Evolutionary conservation across 257 asterid genomes (phyloP).

Genomic region (Nicotiana tabacum): DNA sequence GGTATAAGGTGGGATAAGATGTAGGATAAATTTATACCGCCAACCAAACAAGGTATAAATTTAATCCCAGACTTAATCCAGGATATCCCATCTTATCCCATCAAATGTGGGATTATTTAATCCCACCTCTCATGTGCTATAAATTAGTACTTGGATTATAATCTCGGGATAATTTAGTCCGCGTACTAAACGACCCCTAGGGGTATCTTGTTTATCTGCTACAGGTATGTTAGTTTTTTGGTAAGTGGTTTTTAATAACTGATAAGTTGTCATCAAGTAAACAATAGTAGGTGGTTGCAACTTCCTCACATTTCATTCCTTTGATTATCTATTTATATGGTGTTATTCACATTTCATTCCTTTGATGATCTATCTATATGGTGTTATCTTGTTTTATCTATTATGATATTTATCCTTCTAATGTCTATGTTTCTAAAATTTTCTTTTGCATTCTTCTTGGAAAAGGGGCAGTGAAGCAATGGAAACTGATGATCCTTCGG

Average conservation of each 20-base stretch:
- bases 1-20: too few relatives aligned
- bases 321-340: not conserved
- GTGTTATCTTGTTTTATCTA: not conserved
- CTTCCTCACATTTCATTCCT: not conserved
- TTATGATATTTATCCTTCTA: not conserved
- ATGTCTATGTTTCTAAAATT: not conserved
- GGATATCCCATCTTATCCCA: too few relatives aligned
- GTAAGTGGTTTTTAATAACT: not conserved
- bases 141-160: too few relatives aligned
- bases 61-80: too few relatives aligned
- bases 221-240: not conserved
- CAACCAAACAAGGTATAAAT: too few relatives aligned
- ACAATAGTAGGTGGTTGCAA: not conserved
- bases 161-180: too few relatives aligned
- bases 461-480: slow-evolving; percentile 53
- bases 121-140: too few relatives aligned
- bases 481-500: slow-evolving; percentile 72
- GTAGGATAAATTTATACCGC: too few relatives aligned
- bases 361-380: not conserved
- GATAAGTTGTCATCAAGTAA: not conserved
- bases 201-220: not conserved
- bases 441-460: slow-evolving; percentile 14
- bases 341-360: not conserved
- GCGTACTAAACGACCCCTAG: too few relatives aligned
- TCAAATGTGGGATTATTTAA: too few relatives aligned